Evolutionary conservation across 176 grass and related monocot genomes (phyloP), one percentile per base, ranked within the genome.

Genomic region (Oryza brachyantha): DNA sequence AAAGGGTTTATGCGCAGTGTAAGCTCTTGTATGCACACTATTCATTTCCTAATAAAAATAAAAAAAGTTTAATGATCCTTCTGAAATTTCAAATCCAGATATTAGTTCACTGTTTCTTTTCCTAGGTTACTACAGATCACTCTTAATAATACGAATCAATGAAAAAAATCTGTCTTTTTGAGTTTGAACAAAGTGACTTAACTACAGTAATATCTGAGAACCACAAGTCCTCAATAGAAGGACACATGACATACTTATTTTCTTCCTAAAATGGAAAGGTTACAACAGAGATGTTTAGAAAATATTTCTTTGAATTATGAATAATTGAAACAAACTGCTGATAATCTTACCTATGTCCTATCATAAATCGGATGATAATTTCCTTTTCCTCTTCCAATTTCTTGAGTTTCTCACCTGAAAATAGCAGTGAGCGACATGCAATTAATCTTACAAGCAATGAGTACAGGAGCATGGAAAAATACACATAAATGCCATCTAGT

Each of bases 331-430:
- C 41, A 29, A 17, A 70, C 36, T 59, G 43, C 27, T 66, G 28
- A 43, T 71, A 35, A 50, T 63, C 37, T 46, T 94, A 98, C 96
- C 96, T 98, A 75, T 93, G 96, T 10, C 96, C 96, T 50, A 98
- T 94, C 39, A 68, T 98, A 66, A 98, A 98, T 7, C 96, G 81
- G 85, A 98, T 66, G 72, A 93, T 64, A 68, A 98, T 92, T 85
- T 90, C 92, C 70, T 93, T 98, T 75, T 97, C 83, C 31, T 84
- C 76, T 87, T 97, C 96, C 34, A 98, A 61, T 73, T 91, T 84
- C 83, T 93, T 84, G 67, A 98, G 89, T 70, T 90, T 89, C 39
- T 93, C 88, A 50, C 96, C 96, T 98, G 60, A 85, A 75, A 79
- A 50, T 75, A 72, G 13, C 5, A 58, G 37, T 1, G 3, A 31